Evolutionary conservation across 306 rosid genomes (phyloP).

Genomic region (Mimosa bimucronata): DNA sequence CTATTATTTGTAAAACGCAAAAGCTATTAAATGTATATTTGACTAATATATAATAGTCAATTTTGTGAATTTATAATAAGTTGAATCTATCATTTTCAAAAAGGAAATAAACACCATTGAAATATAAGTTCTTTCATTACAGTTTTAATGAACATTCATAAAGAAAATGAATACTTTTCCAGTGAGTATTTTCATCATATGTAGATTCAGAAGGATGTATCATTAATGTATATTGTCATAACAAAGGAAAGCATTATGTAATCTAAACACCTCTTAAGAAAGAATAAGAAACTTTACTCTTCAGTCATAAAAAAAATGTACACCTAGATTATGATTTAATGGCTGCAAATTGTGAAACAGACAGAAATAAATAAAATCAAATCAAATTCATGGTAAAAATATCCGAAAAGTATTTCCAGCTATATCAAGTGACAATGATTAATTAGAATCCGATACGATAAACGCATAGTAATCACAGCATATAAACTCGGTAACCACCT

Average conservation of each 20-base stretch:
- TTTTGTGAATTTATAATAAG: background rate
- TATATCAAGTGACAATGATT: constrained; percentile 14
- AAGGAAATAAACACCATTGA: background rate
- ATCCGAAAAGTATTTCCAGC: background rate
- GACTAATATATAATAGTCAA: background rate
- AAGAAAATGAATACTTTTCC: background rate
- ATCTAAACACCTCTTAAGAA: background rate
- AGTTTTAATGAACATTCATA: background rate
- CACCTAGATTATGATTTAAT: constrained; percentile 1
- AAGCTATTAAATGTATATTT: background rate
- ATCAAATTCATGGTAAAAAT: background rate
- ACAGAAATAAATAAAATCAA: background rate
- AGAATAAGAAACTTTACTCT: background rate
- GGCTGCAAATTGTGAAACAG: background rate
- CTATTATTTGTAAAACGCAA: background rate
- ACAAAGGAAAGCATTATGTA: background rate
- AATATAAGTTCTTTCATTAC: background rate
- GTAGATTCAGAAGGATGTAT: background rate
- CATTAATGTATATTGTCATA: background rate
- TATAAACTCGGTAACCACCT: constrained; percentile 10
- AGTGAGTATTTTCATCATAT: background rate
- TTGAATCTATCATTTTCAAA: background rate
- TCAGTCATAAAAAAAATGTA: background rate
- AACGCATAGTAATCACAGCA: constrained; percentile 1
- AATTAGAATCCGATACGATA: constrained; percentile 14